These are phyloP conservation scores for Nevesoporus exiguus DNA, from an alignment of 768 basidiomycete species.

Conservation along the genomic window DNA sequence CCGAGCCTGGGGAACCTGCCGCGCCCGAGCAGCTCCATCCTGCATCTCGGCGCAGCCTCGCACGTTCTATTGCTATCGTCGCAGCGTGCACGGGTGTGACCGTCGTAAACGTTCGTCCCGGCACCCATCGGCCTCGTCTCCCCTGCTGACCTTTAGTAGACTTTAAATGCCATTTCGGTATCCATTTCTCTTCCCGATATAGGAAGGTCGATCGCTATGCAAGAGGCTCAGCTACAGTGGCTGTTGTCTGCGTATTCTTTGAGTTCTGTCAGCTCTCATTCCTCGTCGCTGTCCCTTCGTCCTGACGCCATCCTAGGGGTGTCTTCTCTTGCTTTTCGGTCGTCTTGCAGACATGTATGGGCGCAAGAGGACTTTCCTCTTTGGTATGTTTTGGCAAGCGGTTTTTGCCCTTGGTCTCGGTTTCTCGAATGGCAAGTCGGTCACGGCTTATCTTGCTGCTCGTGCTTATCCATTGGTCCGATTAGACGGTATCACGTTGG, in stretches of 20 bases:
- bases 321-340: conserved; percentile 72
- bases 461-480: background rate
- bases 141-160: conserved; percentile 19
- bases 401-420: conserved; percentile 62
- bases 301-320: conserved; percentile 49
- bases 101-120: conserved; percentile 34
- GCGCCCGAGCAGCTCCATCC: background rate
- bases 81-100: conserved; percentile 39
- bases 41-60: background rate
- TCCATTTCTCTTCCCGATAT: conserved; percentile 53
- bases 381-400: conserved; percentile 53
- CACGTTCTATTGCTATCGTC: background rate
- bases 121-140: background rate
- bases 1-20: no score
- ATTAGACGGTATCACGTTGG: conserved; percentile 55
- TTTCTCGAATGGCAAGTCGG: conserved; percentile 48
- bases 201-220: conserved; percentile 45
- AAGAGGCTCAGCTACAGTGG: conserved; percentile 60
- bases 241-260: conserved; percentile 63
- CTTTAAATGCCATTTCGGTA: conserved; percentile 39
- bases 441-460: background rate
- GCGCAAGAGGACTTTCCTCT: conserved; percentile 61
- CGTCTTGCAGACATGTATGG: conserved; percentile 81
- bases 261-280: conserved; percentile 49
- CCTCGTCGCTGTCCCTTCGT: background rate